A percentile compares a stretch with the other conserved stretches of the same genome.
Conservation (phyloP, 1,284 basidiomycete species). For the Boletus sp. region DNA sequence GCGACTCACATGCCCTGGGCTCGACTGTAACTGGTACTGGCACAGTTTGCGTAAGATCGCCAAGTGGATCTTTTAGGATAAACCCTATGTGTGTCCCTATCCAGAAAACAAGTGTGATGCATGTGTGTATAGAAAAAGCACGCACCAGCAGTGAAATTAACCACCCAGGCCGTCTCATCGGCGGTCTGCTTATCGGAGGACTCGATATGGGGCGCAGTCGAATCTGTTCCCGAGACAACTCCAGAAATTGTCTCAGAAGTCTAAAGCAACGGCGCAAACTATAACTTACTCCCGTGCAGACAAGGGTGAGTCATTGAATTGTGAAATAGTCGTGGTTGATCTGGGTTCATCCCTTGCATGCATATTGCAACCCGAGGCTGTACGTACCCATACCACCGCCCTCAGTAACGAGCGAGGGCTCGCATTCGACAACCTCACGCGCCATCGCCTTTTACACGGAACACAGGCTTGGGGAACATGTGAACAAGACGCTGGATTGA, state of each 20-base stretch:
- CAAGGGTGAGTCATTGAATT: neutral
- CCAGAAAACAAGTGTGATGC: neutral
- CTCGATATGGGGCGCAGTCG: neutral
- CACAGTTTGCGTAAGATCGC: constrained; percentile 41
- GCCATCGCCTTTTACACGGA: constrained; percentile 18
- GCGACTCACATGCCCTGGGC: constrained; percentile 21
- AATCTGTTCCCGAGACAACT: neutral
- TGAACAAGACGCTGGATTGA: neutral
- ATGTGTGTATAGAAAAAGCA: neutral
- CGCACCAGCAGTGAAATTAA: constrained; percentile 4
- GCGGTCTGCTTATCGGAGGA: neutral
- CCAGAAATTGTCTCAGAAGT: neutral
- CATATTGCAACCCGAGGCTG: constrained; percentile 30
- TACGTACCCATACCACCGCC: constrained; percentile 43
- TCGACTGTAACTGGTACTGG: constrained; percentile 45
- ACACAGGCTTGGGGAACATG: constrained; percentile 9
- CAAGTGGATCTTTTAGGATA: constrained; percentile 20
- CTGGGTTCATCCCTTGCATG: constrained; percentile 24
- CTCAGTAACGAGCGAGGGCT: constrained; percentile 34
- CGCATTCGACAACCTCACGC: constrained; percentile 38
- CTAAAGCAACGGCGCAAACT: neutral
- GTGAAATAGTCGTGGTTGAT: too few relatives aligned
- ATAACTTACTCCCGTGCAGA: neutral
- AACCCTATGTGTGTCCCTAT: constrained; percentile 6
- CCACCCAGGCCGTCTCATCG: constrained; percentile 1